Base-by-base conservation (phyloP, 352 stramenopile species). In the Pythium phragmiticola region DNA sequence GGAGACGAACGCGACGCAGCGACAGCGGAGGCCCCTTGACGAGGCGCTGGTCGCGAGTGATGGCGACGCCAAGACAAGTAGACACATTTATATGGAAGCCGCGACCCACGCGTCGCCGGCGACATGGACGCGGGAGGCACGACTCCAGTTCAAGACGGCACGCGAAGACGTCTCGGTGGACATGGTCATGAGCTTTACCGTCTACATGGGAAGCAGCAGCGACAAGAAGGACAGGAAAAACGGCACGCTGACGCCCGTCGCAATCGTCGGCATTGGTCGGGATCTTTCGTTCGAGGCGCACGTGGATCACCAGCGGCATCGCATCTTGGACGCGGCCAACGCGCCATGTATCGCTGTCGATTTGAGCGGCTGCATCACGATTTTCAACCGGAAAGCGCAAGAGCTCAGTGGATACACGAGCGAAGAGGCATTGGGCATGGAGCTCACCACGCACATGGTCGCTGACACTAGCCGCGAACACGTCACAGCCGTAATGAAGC, bases 371-470 rank as follows among this genome's bases (percentile, higher is more conserved):
- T 63, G 66, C 16, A 74, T 93, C 17, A 82, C 87, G 13, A 84
- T 93, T 14, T 98, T 96, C 73, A 98, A 98, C 70, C 87, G 96
- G 43, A 97, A 96, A 69, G 91, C 88, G 0, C 76, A 81, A 26
- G 86, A 90, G 58, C 84, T 93, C 48, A 97, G 86, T 39, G 92
- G 96, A 55, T 98, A 94, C 65, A 76, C 72, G 42, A 85, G 87
- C 11, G 75, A 87, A 7, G 92, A 98, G 69, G 89, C 95, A 9
- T 89, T 97, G 73, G 92, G 87, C 23, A 69, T 78, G 19, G 70
- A 90, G 11, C 65, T 98, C 7, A 82, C 97, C 26, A 74, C 86
- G 7, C 78, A 77, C 16, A 77, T 97, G 56, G 92, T 97, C 58
- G 72, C 78, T 0, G 75, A 86, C 49, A 76, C 90, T 47, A 84